These are phyloP conservation scores for Cercospora canescens DNA, from an alignment of 2,329 filamentous ascomycete species.

Conservation along the genomic window DNA sequence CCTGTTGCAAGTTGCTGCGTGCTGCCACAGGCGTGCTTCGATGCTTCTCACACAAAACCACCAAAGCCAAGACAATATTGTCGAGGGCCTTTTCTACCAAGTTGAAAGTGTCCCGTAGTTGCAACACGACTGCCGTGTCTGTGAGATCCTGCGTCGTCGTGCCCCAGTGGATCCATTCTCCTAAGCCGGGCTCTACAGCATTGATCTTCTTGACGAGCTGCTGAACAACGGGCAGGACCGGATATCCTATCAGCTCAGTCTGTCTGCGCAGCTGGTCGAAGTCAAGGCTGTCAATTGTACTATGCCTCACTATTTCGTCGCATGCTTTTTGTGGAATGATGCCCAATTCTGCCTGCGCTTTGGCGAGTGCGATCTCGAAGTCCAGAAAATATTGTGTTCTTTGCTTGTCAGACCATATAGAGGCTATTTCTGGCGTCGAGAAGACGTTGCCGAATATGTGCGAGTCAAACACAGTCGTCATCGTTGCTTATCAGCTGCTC, in stretches of 20 bases:
- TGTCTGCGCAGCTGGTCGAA: slow-evolving; percentile 28
- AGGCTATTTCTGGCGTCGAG: slow-evolving; percentile 27
- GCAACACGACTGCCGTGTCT: slow-evolving; percentile 32
- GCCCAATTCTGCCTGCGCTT: slow-evolving; percentile 30
- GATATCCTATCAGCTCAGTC: slow-evolving; percentile 33
- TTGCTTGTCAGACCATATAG: slow-evolving; percentile 34
- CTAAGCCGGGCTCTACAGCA: slow-evolving; percentile 25
- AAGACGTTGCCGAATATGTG: slow-evolving; percentile 33
- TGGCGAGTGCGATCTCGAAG: slow-evolving; percentile 34
- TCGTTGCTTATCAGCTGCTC: slow-evolving; percentile 7
- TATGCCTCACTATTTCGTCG: slow-evolving; percentile 31
- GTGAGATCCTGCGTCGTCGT: slow-evolving; percentile 34
- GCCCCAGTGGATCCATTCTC: slow-evolving; percentile 36
- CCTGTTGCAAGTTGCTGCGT: slow-evolving; percentile 33
- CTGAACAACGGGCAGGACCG: slow-evolving; percentile 31
- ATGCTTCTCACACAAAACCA: slow-evolving; percentile 26
- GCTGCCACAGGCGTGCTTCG: slow-evolving; percentile 33
- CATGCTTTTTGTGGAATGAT: slow-evolving; percentile 34
- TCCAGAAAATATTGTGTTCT: slow-evolving; percentile 32
- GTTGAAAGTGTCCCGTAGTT: slow-evolving; percentile 31
- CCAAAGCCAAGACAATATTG: slow-evolving; percentile 21
- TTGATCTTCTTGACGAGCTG: slow-evolving; percentile 32
- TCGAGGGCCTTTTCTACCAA: slow-evolving; percentile 24
- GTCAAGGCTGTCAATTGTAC: slow-evolving; percentile 23
- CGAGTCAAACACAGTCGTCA: slow-evolving; percentile 33